Base-by-base conservation (phyloP, 768 basidiomycete genomes). In the Chalciporus chontae region DNA sequence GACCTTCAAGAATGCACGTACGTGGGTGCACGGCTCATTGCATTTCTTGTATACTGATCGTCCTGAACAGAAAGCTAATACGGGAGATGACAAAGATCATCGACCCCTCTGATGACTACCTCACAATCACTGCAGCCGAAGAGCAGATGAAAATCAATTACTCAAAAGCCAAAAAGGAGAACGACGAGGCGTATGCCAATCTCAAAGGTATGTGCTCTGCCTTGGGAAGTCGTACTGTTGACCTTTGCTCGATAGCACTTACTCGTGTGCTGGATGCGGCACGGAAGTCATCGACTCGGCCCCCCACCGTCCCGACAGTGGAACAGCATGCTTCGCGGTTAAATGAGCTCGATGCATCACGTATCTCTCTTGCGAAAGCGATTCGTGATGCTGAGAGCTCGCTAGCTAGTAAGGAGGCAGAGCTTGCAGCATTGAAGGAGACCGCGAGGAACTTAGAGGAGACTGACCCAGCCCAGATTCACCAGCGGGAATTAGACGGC, bases 21-120 rank as follows among this genome's bases (percentile, higher is more conserved):
- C 44, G 66, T 17, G 43, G 21, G n/a, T 5, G n/a, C 34, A 6
- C n/a, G 9, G 5, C 14, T 14, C 5, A 11, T 7, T 7, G 1
- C 5, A 14, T 26, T 21, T 11, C 7, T 13, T 38, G 34, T 11
- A 32, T 3, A n/a, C 42, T 63, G 21, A 36, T 36, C 42, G 39
- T 41, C 7, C 14, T 13, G 31, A 41, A 31, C 52, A 89, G 87
- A 43, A 82, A 83, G 55, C 78, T 84, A 15, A 81, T 89, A 40
- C 76, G 75, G 54, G 83, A 82, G 52, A 86, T 90, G 78, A 71
- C 78, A 27, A 76, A 78, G 4, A 82, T 89, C 50, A 86, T 91
- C 47, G 83, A 87, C 59, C 85, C 87, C 10, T 83, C 85, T 38
- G 86, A 89, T 46, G 89, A 91, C 65, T 89, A 82, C 62, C 69